Evolutionary conservation across 306 rosid species (phyloP).

Genomic region (Rosa persica): DNA sequence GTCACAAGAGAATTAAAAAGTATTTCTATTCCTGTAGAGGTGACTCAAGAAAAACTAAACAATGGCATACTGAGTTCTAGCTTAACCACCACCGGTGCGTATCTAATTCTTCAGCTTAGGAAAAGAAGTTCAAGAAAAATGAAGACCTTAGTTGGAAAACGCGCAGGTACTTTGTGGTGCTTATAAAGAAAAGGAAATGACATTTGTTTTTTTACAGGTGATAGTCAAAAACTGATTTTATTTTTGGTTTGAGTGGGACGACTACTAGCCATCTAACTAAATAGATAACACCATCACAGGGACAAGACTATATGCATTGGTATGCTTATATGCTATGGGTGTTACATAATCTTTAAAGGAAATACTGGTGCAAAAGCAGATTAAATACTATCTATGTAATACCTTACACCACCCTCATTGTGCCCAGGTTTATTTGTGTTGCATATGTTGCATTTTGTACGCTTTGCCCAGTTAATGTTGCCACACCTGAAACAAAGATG

Average conservation of each 20-base stretch:
- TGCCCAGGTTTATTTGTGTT: constrained; percentile 96
- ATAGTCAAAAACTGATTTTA: not conserved
- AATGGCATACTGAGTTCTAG: not conserved
- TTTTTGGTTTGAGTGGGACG: not conserved
- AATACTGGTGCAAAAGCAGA: constrained; percentile 13
- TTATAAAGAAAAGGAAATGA: not conserved
- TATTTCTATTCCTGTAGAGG: not conserved
- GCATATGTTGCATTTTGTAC: constrained; percentile 93
- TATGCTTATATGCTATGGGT: not conserved
- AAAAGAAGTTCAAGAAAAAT: not conserved
- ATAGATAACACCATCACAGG: constrained; percentile 3
- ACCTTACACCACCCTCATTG: constrained; percentile 98
- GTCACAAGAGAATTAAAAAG: not conserved
- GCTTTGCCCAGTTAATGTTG: constrained; percentile 98
- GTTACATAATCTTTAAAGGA: too few species aligned
- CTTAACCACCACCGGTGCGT: not conserved
- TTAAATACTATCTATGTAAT: constrained; percentile 28
- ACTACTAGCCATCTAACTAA: not conserved
- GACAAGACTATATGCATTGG: not conserved
- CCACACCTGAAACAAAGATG: constrained; percentile 69
- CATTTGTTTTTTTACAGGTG: not conserved
- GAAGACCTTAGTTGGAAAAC: not conserved
- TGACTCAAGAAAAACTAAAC: constrained; percentile 8
- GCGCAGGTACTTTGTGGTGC: not conserved
- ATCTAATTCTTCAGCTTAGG: constrained; percentile 6